Evolutionary conservation across 345 rosid species (phyloP).

Genomic region (Aethionema arabicum): DNA sequence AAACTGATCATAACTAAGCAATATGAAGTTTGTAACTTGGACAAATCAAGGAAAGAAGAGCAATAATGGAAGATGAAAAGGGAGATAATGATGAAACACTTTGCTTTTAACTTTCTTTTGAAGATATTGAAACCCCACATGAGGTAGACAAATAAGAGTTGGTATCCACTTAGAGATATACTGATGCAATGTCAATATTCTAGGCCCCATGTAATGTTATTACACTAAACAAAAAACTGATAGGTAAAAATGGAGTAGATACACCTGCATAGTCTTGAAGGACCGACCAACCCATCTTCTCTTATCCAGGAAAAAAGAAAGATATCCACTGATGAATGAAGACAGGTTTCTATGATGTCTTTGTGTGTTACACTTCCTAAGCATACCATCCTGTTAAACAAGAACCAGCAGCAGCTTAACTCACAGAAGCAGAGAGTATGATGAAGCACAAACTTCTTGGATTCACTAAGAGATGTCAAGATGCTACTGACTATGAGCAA

Average conservation of each 20-base stretch:
- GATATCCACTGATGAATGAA: not conserved
- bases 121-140: constrained; percentile 34
- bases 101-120: constrained; percentile 28
- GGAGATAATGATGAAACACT: constrained; percentile 23
- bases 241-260: not conserved
- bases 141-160: constrained; percentile 40
- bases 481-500: not conserved
- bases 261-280: constrained; percentile 4
- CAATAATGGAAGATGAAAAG: constrained; percentile 40
- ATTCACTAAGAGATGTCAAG: not conserved
- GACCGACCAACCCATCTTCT: not conserved
- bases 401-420: not conserved
- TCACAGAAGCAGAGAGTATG: not conserved
- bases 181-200: constrained; percentile 31
- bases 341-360: too few relatives aligned
- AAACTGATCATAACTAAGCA: not conserved
- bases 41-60: constrained; percentile 20
- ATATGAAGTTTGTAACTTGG: not conserved
- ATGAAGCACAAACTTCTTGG: not conserved
- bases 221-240: constrained; percentile 10
- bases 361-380: not conserved
- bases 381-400: constrained; percentile 7
- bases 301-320: constrained; percentile 3
- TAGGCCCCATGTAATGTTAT: constrained; percentile 35
- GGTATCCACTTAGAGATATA: constrained; percentile 49